Conservation (phyloP, 1,139 yeast species). For the Kodamaea sp. region DNA sequence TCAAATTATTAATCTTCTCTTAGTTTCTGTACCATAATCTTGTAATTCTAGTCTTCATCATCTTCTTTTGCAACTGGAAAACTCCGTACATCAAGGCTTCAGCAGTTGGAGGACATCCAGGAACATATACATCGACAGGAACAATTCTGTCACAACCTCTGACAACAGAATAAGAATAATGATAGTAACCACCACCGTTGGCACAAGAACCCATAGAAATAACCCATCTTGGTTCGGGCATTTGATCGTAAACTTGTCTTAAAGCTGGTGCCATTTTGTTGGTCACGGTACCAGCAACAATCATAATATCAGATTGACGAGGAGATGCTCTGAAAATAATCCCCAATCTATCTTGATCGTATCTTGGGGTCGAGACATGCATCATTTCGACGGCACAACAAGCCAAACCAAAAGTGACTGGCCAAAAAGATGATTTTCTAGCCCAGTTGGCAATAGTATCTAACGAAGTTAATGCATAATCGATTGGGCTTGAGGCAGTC, state of each 20-base stretch:
- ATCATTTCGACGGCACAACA: conserved; percentile 96
- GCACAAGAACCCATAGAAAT: conserved; percentile 95
- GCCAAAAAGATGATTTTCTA: conserved; percentile 90
- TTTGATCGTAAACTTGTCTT: conserved; percentile 90
- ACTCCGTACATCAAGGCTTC: conserved; percentile 92
- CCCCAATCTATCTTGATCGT: conserved; percentile 91
- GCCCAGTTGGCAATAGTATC: conserved; percentile 91
- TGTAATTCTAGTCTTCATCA: conserved; percentile 76
- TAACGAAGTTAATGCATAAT: conserved; percentile 80
- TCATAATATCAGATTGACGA: conserved; percentile 90
- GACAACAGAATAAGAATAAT: conserved; percentile 83
- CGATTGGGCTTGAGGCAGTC: conserved; percentile 52
- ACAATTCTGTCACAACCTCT: conserved; percentile 87
- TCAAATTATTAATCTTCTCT: conserved; percentile 3
- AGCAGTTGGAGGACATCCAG: conserved; percentile 91
- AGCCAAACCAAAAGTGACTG: conserved; percentile 87
- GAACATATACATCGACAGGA: conserved; percentile 88
- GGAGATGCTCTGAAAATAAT: conserved; percentile 94
- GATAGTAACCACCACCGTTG: conserved; percentile 92
- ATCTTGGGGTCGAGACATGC: conserved; percentile 90
- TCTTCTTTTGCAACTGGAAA: conserved; percentile 84
- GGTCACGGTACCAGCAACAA: conserved; percentile 89
- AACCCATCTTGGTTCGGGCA: conserved; percentile 91
- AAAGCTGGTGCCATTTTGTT: conserved; percentile 93
- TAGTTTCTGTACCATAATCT: conserved; percentile 83